Base-by-base conservation (phyloP, 108 stramenopile genomes). In the Fragilariopsis cylindrus region DNA sequence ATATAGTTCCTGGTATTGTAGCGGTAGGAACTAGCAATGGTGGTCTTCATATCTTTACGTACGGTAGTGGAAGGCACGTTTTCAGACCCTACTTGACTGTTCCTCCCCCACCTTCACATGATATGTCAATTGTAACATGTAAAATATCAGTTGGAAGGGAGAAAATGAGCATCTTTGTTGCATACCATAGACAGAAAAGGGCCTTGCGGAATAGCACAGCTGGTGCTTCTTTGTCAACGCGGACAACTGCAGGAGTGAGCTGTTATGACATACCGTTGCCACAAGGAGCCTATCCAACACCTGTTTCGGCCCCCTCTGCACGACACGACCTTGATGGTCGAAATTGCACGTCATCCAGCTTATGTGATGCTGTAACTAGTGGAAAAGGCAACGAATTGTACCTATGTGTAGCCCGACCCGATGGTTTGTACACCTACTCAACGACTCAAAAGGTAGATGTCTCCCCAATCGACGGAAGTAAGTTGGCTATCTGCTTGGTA, bases 261-360 rank as follows among this genome's bases (percentile, higher is more conserved):
- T 92, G 89, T 65, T 94, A 86, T 70, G 90, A 92, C 41, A 71
- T 94, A 64, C 89, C 90, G 8, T 57, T 87, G 46, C 81, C 91
- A 16, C 71, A 57, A 43, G 74, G 85, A 48, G 70, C 79, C 18
- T 79, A 73, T 39, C 65, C 79, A 9, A 56, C 78, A 7, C 18
- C 78, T 15, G 56, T 76, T 3, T 63, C 88, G n/a, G 74, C 88
- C 19, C 82, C 82, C 48, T 81, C 80, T 48, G 87, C 94, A 12
- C 80, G 94, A 52, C 87, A 91, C 70, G 94, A 95, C 74, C 80
- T 95, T 75, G 94, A 95, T 72, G 88, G 88, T 43, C 76, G 90
- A 41, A 79, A 80, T 40, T 88, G 90, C 12, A 65, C 66, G 4
- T 81, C 85, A 8, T 76, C 82, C 3, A 72, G 77, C 48, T 48